phyloP scores from a whole-genome alignment of 1,139 yeast genomes.

The Candida sp. region DNA sequence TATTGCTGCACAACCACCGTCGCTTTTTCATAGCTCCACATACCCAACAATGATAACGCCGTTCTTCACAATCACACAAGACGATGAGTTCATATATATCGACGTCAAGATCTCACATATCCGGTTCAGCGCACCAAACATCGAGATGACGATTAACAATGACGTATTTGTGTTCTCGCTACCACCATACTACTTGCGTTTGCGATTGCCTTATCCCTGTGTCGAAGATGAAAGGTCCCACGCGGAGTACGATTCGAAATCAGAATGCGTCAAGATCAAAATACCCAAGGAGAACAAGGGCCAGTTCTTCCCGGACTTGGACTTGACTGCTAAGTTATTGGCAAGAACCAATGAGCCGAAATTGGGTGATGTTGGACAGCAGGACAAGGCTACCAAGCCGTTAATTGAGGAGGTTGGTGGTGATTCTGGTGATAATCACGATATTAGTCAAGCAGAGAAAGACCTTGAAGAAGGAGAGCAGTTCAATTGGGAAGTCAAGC shows the following conservation, averaged over 20 bases:
- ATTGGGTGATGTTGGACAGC: conserved; percentile 16
- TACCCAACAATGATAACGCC: conserved; percentile 77
- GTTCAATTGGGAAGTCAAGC: conserved; percentile 80
- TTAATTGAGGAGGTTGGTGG: conserved; percentile 67
- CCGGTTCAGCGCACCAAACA: conserved; percentile 67
- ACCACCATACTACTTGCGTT: conserved; percentile 84
- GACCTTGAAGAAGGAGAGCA: conserved; percentile 55
- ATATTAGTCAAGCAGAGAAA: conserved; percentile 12
- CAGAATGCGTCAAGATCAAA: conserved; percentile 50
- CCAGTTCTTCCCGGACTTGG: conserved; percentile 79
- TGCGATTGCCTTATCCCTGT: conserved; percentile 71
- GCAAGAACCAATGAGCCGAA: conserved; percentile 51
- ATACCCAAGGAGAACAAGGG: conserved; percentile 75
- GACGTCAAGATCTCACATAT: conserved; percentile 64
- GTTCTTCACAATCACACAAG: conserved; percentile 73
- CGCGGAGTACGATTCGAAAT: conserved; percentile 61
- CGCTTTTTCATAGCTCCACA: background rate
- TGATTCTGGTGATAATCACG: conserved; percentile 31
- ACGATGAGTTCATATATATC: conserved; percentile 69
- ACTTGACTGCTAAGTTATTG: conserved; percentile 77
- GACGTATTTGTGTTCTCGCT: conserved; percentile 82
- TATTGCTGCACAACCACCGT: background rate
- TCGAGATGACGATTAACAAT: conserved; percentile 79
- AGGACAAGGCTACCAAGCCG: conserved; percentile 32
- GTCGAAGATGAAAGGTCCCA: conserved; percentile 74